Evolutionary conservation across 805 yeast genomes (phyloP), one percentile per base, ranked within the genome.

Genomic region (Saccharomycopsis babjevae): DNA sequence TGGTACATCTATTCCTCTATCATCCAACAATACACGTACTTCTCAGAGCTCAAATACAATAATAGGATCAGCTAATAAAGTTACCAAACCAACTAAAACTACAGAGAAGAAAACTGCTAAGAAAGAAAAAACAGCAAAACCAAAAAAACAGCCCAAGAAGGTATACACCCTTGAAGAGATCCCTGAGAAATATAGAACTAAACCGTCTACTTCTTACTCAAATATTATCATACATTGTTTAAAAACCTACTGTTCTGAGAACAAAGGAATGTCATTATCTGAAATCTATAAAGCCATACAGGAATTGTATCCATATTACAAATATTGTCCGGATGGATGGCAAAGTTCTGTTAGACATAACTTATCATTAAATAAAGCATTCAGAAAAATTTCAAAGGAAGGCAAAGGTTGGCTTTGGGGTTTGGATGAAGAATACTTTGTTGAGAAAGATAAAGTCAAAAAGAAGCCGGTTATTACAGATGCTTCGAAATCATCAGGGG

Each of bases 321-420:
- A 85, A 67, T 93, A 89, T 73, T 92, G 97, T 68, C 93, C 96
- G 0, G 96, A 91, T 71, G 98, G 98, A 2, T 94, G 99, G 99
- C 99, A 94, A 74, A 86, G 94, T 74, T 91, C 97, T 6, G 93
- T 94, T 67, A 84, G 99, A 67, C 99, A 94, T 73, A 94, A 94
- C 71, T 76, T 94, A 60, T 91, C 97, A 1, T 77, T 94, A 66
- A 91, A 91, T 73, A 90, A 89, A 73, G 85, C 93, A 6, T 94
- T 93, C 75, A 79, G 83, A 59, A 88, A 88, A 68, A 85, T 88
- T 16, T 83, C 90, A 43, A 86, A 87, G 63, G 94, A 88, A 67
- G 94, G 96, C n/a, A 88, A 88, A 71, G 97, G 96, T 61, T 92
- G 96, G 96, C 74, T 89, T 36, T 93, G 97, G 96, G 93, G 93